Base-by-base conservation (phyloP, 768 basidiomycete species). In the Trametes cinnabarina region DNA sequence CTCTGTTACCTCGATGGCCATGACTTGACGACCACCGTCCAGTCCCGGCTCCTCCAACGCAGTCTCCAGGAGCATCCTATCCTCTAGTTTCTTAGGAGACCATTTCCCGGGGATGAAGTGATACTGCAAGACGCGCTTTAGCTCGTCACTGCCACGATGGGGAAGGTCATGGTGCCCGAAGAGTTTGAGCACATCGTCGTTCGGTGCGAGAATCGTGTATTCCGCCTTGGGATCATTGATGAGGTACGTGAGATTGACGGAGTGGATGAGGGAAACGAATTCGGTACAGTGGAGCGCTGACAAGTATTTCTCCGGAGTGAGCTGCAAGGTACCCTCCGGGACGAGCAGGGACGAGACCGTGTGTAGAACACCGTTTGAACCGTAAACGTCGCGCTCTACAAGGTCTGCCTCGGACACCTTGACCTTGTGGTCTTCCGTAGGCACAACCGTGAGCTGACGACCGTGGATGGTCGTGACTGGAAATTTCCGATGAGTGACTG, bases 301-400 rank as follows among this genome's bases (percentile, higher is more conserved):
- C 17, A 99, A 87, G 63, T 89, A 93, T 72, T 98, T 98, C 76
- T 98, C 97, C 17, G 95, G 90, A 4, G 95, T 98, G 42, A 94
- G 74, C 58, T 84, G 77, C 22, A 96, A 81, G 43, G 90, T 80
- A 15, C 84, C 86, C 3, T 82, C 79, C 7, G 93, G 90, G 11
- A 95, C 71, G 14, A 99, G 82, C 22, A 98, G 82, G 14, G 85
- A 82, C 14, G 90, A 90, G 23, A 98, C 82, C 41, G 93, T 82
- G 71, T 99, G 97, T 15, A 98, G 70, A 42, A 98, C 97, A 47
- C 96, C 97, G 66, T 99, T 99, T 28, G 90, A 87, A 4, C 92
- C 95, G 66, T 94, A 94, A 34, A 97, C 84, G 66, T 99, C 93
- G 6, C 84, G 82, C n/a, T 86, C 77, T 4, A 86, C 66, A 41